Evolutionary conservation across 2,329 filamentous ascomycete genomes (phyloP).

Genomic region (Sporothrix pseudoabietina): DNA sequence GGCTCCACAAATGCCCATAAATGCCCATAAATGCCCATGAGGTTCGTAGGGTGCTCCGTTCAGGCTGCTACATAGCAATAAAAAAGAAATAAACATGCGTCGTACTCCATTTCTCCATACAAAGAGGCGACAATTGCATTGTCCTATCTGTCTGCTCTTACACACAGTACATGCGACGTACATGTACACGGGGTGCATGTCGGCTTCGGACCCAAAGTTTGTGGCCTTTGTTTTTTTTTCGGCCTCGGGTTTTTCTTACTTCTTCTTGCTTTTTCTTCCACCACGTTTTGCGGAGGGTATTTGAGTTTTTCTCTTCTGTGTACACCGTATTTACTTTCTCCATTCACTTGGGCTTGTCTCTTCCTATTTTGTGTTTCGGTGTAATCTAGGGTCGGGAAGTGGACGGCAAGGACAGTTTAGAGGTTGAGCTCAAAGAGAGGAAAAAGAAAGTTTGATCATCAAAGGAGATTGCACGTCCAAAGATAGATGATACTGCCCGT

Average conservation of each 20-base stretch:
- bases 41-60: neutral
- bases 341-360: neutral
- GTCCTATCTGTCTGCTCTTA: neutral
- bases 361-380: constrained; percentile 1
- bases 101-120: neutral
- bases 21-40: neutral
- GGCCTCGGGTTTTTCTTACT: neutral
- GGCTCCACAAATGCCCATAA: neutral
- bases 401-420: too few relatives aligned
- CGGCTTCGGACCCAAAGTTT: neutral
- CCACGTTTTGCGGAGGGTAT: neutral
- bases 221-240: neutral
- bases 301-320: neutral
- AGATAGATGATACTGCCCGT: constrained; percentile 1
- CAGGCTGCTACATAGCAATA: neutral
- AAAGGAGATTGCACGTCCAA: constrained; percentile 11
- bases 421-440: neutral
- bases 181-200: neutral
- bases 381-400: neutral
- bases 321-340: neutral
- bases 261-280: neutral
- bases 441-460: constrained; percentile 3
- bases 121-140: neutral
- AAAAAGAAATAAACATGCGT: neutral
- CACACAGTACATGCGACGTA: too few relatives aligned